These are phyloP conservation scores for Backusella parvicylindrica DNA, from an alignment of 192 early-diverging fungal genomes.

Conservation along the genomic window DNA sequence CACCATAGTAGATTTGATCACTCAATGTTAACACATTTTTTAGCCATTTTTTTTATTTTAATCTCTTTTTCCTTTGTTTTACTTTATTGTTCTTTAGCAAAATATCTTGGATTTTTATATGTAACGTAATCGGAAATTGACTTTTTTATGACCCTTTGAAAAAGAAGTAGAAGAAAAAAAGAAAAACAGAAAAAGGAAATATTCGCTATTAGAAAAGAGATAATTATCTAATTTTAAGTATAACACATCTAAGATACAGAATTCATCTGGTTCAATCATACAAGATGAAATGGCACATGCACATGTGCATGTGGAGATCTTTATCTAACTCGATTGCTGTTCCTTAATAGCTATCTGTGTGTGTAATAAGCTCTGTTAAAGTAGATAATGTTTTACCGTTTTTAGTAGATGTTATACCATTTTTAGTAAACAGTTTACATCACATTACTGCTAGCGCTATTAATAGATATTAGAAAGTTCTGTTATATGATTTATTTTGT, in stretches of 20 bases:
- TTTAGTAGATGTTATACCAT: neutral
- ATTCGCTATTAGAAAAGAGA: neutral
- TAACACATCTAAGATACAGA: neutral
- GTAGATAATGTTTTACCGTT: neutral
- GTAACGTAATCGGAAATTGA: neutral
- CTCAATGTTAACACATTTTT: neutral
- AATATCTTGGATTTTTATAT: neutral
- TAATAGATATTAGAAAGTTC: neutral
- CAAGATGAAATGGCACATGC: neutral
- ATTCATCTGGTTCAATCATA: neutral
- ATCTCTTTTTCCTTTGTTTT: neutral
- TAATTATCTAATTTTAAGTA: neutral
- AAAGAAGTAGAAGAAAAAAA: neutral
- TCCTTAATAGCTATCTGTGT: neutral
- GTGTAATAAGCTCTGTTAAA: neutral
- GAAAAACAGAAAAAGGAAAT: neutral
- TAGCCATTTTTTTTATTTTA: neutral
- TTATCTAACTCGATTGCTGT: neutral
- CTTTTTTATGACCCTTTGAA: neutral
- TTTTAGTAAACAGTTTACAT: conserved; percentile 3
- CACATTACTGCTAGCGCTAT: neutral
- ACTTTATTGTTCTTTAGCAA: neutral
- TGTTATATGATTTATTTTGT: neutral
- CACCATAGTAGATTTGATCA: neutral
- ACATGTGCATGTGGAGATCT: neutral